Percentiles rank a stretch among this genome's conserved stretches.
Conservation (phyloP, 2,329 filamentous ascomycete genomes). For the Penicillium sp. region DNA sequence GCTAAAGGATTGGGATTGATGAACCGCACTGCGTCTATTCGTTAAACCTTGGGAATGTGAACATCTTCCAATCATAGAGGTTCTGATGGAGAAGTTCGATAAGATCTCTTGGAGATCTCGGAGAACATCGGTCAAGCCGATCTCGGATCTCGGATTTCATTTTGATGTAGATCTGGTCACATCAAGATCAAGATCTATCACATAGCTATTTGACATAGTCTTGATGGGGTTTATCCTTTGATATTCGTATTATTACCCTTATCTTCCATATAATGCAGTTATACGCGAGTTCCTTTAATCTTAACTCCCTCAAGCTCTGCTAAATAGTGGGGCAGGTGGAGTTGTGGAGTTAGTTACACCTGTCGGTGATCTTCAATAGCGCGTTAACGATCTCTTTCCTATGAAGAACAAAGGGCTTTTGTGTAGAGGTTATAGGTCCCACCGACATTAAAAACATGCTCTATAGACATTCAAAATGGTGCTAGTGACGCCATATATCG, state of each 20-base stretch:
- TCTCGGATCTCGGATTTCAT: not conserved
- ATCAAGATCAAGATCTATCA: not conserved
- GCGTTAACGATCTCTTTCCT: not conserved
- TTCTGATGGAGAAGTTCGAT: not conserved
- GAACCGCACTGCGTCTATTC: not conserved
- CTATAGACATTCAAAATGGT: too few species aligned
- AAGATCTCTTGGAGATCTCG: not conserved
- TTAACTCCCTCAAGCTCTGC: not conserved
- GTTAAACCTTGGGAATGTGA: not conserved
- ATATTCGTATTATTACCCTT: not conserved
- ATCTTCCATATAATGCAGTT: not conserved
- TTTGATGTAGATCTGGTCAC: not conserved
- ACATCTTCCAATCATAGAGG: not conserved
- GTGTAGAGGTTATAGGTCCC: too few species aligned
- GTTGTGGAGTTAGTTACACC: not conserved
- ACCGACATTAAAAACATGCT: too few species aligned
- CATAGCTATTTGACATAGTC: not conserved
- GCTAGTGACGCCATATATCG: too few species aligned
- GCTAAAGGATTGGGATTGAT: not conserved
- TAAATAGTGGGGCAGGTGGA: not conserved
- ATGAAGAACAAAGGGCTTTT: not conserved
- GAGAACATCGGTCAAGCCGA: slow-evolving; percentile 5
- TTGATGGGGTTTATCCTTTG: not conserved
- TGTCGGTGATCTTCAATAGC: not conserved
- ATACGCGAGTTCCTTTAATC: not conserved